Conservation (phyloP, 805 yeast species). For the Candida sithepensis region DNA sequence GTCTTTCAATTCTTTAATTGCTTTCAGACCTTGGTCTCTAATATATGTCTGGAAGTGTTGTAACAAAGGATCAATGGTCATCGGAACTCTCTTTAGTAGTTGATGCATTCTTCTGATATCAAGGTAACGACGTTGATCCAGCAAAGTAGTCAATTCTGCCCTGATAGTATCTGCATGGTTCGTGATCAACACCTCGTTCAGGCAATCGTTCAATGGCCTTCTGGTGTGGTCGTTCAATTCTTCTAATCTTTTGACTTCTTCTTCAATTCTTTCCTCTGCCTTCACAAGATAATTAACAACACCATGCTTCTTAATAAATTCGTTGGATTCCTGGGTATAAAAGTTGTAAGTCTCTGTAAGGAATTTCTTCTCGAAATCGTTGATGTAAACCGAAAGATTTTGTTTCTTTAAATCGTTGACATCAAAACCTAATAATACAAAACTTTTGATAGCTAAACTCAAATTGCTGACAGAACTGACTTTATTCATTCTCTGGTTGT, state of each 20-base stretch:
- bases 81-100: constrained; percentile 72
- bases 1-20: constrained; percentile 53
- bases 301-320: constrained; percentile 66
- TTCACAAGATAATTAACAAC: constrained; percentile 88
- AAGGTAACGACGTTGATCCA: constrained; percentile 66
- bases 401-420: constrained; percentile 83
- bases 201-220: constrained; percentile 66
- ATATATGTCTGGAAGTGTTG: constrained; percentile 70
- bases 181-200: constrained; percentile 73
- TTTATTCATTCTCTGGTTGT: constrained; percentile 74
- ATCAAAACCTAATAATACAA: constrained; percentile 88
- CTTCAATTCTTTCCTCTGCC: constrained; percentile 77
- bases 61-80: constrained; percentile 76
- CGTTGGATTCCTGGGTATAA: constrained; percentile 64
- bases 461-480: constrained; percentile 64
- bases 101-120: constrained; percentile 78
- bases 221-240: constrained; percentile 84
- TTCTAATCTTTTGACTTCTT: constrained; percentile 76
- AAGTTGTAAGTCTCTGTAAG: constrained; percentile 64
- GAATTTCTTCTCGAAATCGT: constrained; percentile 74
- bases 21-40: constrained; percentile 55
- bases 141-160: constrained; percentile 67
- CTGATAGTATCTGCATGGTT: constrained; percentile 75
- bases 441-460: constrained; percentile 74
- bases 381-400: constrained; percentile 76